Percentiles rank a stretch among this genome's conserved stretches.
phyloP scores from a whole-genome alignment of 1,284 basidiomycete species.

The Sphaerobolus stellatus region DNA sequence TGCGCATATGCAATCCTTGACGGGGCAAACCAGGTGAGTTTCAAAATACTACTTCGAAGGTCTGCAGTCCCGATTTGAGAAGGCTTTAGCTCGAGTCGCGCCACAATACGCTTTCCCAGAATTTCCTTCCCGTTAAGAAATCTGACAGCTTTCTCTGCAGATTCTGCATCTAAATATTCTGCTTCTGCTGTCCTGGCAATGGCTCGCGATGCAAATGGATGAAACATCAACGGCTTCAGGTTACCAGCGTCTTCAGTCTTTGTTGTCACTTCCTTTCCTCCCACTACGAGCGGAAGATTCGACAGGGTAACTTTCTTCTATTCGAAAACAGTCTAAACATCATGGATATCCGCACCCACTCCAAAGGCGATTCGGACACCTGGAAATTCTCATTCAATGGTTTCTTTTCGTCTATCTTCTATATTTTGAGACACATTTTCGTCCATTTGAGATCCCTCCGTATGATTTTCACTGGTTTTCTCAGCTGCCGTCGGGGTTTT shows the following conservation, averaged over 20 bases:
- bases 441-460: background rate
- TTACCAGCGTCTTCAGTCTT: background rate
- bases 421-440: background rate
- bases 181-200: conserved; percentile 15
- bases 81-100: conserved; percentile 21
- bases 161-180: conserved; percentile 16
- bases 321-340: conserved; percentile 6
- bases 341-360: background rate
- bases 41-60: conserved; percentile 28
- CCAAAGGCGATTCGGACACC: background rate
- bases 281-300: background rate
- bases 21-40: conserved; percentile 41
- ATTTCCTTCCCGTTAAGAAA: conserved; percentile 13
- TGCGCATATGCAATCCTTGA: conserved; percentile 40
- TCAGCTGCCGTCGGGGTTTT: background rate
- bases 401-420: background rate
- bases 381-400: conserved; percentile 1
- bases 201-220: background rate
- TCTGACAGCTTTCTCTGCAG: conserved; percentile 17
- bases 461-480: background rate
- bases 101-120: conserved; percentile 4
- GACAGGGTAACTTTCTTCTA: conserved; percentile 4
- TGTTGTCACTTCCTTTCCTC: background rate
- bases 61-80: conserved; percentile 22
- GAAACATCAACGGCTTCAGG: conserved; percentile 3